These are phyloP conservation scores for Geotrichum candidum DNA, from an alignment of 1,139 yeast genomes.

Conservation along the genomic window DNA sequence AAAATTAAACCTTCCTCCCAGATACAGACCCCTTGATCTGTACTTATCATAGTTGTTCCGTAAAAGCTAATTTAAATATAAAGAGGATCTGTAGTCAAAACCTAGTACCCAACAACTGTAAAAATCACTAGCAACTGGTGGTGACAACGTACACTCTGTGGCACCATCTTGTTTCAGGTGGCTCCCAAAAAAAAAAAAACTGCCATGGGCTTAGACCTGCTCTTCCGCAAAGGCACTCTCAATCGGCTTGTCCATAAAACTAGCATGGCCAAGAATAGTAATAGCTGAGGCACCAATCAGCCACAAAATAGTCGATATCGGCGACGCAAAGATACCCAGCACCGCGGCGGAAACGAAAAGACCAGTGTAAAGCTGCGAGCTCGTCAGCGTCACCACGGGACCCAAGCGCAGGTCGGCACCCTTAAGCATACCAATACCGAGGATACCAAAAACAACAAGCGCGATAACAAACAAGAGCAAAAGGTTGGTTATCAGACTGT, in stretches of 20 bases:
- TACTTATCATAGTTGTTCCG: no score
- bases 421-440: conserved; percentile 67
- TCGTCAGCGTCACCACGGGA: conserved; percentile 40
- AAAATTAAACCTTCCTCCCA: no score
- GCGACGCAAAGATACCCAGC: conserved; percentile 87
- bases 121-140: no score
- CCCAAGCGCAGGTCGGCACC: conserved; percentile 74
- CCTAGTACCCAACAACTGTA: no score
- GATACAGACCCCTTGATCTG: no score
- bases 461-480: conserved; percentile 74
- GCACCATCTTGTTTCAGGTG: no score
- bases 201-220: conserved; percentile 38
- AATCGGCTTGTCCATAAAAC: conserved; percentile 94
- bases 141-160: no score
- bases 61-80: no score
- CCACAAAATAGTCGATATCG: conserved; percentile 92
- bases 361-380: conserved; percentile 86
- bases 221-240: conserved; percentile 96
- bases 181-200: not conserved
- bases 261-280: conserved; percentile 81
- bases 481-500: conserved; percentile 75
- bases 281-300: conserved; percentile 91
- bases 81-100: no score
- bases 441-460: conserved; percentile 54
- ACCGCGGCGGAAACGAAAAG: conserved; percentile 67